phyloP scores from a whole-genome alignment of 345 rosid genomes.

The Linum trigynum region DNA sequence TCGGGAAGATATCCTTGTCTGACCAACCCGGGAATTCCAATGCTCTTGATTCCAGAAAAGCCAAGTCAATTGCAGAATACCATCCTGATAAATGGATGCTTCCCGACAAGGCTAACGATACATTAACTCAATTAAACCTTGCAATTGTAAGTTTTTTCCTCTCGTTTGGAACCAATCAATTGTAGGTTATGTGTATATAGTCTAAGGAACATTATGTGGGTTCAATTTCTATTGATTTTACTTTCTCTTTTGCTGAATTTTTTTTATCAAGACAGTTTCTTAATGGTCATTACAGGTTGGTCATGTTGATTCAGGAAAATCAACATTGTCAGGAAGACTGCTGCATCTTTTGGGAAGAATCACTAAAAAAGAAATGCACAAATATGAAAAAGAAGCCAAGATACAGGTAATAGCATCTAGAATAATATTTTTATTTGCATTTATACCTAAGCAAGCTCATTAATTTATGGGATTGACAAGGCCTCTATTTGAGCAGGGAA shows the following conservation, averaged over 20 bases:
- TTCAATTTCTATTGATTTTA: background rate
- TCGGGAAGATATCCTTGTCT: conserved; percentile 30
- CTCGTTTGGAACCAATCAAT: conserved; percentile 9
- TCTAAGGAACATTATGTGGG: background rate
- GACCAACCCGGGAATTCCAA: conserved; percentile 28
- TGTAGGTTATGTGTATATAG: background rate
- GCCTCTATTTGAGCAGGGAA: conserved; percentile 50
- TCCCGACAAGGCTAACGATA: conserved; percentile 46
- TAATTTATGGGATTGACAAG: conserved; percentile 17
- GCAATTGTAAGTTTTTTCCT: conserved; percentile 64
- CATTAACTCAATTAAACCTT: conserved; percentile 66
- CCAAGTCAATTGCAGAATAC: conserved; percentile 37
- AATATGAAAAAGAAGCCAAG: conserved; percentile 87
- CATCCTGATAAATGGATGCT: conserved; percentile 90
- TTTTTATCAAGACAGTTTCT: background rate
- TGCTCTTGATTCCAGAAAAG: conserved; percentile 19
- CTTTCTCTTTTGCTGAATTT: background rate
- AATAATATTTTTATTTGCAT: conserved; percentile 2
- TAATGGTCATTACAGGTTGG: conserved; percentile 57
- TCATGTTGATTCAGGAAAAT: conserved; percentile 98
- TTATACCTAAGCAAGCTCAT: conserved; percentile 3
- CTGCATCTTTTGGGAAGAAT: conserved; percentile 81
- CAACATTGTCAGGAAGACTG: conserved; percentile 95
- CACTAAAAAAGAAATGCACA: conserved; percentile 91
- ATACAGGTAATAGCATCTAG: conserved; percentile 41